Conservation (phyloP, 345 rosid species). For the Euphorbia lathyris region DNA sequence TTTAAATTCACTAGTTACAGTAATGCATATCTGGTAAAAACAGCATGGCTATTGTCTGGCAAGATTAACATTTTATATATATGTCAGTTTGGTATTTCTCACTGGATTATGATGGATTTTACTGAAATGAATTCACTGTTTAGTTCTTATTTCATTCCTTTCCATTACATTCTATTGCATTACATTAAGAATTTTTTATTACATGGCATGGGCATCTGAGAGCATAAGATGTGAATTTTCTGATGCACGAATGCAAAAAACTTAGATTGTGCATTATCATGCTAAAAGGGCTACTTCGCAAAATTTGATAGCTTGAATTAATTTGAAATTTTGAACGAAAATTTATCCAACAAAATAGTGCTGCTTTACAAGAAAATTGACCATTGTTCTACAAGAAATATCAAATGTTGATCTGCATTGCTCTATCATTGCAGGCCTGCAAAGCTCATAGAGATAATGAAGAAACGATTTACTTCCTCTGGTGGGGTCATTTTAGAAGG, state of each 20-base stretch:
- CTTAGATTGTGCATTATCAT: background rate
- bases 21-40: background rate
- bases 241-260: too few species aligned
- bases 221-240: background rate
- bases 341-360: background rate
- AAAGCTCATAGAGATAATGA: slow-evolving; percentile 78
- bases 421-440: slow-evolving; percentile 55
- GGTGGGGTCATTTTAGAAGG: slow-evolving; percentile 87
- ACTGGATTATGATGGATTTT: background rate
- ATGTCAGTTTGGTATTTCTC: background rate
- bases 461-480: slow-evolving; percentile 64
- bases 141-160: background rate
- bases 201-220: background rate
- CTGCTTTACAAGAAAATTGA: background rate
- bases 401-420: slow-evolving; percentile 8
- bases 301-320: slow-evolving; percentile 2
- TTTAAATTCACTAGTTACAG: slow-evolving; percentile 6
- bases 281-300: background rate
- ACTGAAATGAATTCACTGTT: background rate
- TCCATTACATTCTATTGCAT: background rate
- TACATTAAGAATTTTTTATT: too few species aligned
- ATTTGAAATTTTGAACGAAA: background rate
- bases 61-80: background rate
- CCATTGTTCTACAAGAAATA: slow-evolving; percentile 15
- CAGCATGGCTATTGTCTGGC: background rate